Evolutionary conservation across 2,329 filamentous ascomycete genomes (phyloP).

Genomic region (Basipetospora chlamydospora): DNA sequence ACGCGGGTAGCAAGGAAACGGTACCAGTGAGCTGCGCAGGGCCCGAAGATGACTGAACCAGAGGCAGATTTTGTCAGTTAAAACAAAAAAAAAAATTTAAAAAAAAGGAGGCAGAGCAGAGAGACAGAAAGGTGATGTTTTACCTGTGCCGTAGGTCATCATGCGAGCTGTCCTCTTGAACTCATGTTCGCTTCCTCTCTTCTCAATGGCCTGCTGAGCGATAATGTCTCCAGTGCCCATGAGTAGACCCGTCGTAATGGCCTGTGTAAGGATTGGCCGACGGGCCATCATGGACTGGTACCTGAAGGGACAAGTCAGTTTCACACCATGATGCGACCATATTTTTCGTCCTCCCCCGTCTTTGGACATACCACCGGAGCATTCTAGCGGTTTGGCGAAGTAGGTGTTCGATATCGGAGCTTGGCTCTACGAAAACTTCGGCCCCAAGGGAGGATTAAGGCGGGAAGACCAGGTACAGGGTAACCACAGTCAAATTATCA

Average conservation of each 20-base stretch:
- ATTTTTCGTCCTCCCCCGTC: too few species aligned
- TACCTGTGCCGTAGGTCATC: conserved; percentile 65
- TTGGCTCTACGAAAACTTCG: too few species aligned
- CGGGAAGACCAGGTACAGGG: too few species aligned
- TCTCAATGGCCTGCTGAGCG: conserved; percentile 83
- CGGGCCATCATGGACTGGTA: conserved; percentile 73
- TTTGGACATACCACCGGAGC: too few species aligned
- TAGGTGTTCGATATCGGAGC: too few species aligned
- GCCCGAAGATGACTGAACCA: conserved; percentile 60
- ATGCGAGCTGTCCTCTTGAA: conserved; percentile 58
- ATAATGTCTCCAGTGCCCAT: conserved; percentile 86
- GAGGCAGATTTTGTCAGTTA: too few species aligned
- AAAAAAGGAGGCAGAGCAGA: not conserved
- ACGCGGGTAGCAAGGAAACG: conserved; percentile 60
- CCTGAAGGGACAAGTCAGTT: conserved; percentile 31
- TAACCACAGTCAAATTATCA: too few species aligned
- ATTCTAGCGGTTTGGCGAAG: too few species aligned
- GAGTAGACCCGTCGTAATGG: conserved; percentile 76
- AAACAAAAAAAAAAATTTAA: too few species aligned
- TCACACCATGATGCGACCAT: too few species aligned
- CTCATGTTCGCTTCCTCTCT: conserved; percentile 63
- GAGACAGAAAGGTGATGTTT: conserved; percentile 16
- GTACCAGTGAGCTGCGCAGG: conserved; percentile 79
- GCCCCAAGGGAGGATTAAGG: too few species aligned
- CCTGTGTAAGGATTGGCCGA: conserved; percentile 79